Conservation (phyloP, 345 rosid species). For the Camelina laxa region DNA sequence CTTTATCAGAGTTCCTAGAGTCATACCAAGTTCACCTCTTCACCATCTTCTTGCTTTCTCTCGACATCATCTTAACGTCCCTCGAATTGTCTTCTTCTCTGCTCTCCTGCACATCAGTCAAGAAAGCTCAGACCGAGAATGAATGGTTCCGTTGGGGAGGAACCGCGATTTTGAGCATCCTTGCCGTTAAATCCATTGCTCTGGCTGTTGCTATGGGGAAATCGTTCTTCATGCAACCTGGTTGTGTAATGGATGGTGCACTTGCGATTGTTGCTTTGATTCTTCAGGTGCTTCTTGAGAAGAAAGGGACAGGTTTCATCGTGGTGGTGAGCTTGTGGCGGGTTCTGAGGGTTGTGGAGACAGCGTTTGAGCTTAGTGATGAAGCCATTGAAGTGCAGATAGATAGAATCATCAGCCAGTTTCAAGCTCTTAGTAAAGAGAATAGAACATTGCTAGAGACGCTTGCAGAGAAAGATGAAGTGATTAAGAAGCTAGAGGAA, state of each 20-base stretch:
- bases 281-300: conserved; percentile 57
- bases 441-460: conserved; percentile 46
- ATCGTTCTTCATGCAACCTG: conserved; percentile 53
- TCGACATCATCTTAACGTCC: conserved; percentile 58
- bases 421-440: conserved; percentile 56
- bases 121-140: neutral
- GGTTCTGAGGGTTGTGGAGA: conserved; percentile 68
- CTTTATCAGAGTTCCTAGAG: conserved; percentile 50
- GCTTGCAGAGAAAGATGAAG: conserved; percentile 51
- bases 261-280: conserved; percentile 57
- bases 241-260: conserved; percentile 59
- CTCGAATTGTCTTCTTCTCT: conserved; percentile 67
- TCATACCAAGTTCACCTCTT: conserved; percentile 49
- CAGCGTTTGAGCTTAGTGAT: conserved; percentile 73
- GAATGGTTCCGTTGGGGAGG: conserved; percentile 71
- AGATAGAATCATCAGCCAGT: conserved; percentile 51
- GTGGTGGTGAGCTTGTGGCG: conserved; percentile 77
- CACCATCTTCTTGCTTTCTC: conserved; percentile 54
- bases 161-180: conserved; percentile 55
- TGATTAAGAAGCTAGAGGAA: conserved; percentile 50
- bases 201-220: conserved; percentile 50
- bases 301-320: conserved; percentile 67
- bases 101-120: conserved; percentile 43
- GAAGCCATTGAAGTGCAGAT: conserved; percentile 74
- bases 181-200: conserved; percentile 53